Evolutionary conservation across 2,329 filamentous ascomycete genomes (phyloP).

Genomic region (Pseudodiploospora longispora): DNA sequence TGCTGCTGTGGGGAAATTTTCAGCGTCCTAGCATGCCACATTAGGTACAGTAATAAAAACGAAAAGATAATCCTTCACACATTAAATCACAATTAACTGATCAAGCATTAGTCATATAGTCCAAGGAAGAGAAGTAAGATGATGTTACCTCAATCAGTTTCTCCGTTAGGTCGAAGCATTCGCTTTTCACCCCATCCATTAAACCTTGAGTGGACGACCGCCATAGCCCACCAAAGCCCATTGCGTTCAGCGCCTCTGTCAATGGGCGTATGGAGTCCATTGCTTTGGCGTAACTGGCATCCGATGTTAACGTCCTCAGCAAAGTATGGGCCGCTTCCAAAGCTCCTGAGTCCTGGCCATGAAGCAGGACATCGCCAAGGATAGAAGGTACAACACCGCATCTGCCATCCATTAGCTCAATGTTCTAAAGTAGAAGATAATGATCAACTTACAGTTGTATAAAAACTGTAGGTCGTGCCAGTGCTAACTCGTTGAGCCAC

Average conservation of each 20-base stretch:
- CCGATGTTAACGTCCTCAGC: conserved; percentile 49
- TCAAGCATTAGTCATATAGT: too few relatives aligned
- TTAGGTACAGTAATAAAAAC: too few relatives aligned
- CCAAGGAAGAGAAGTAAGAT: too few relatives aligned
- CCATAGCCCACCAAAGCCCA: conserved; percentile 59
- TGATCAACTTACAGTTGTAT: conserved; percentile 44
- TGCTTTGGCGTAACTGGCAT: conserved; percentile 40
- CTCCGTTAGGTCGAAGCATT: conserved; percentile 48
- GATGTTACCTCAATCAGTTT: conserved; percentile 49
- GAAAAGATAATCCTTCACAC: too few relatives aligned
- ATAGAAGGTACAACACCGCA: conserved; percentile 49
- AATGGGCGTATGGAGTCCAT: conserved; percentile 41
- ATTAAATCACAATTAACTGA: too few relatives aligned
- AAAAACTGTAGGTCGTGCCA: conserved; percentile 46
- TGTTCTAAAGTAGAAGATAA: too few relatives aligned
- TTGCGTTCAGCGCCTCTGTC: conserved; percentile 46
- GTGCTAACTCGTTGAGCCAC: conserved; percentile 53
- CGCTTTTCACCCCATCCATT: conserved; percentile 40
- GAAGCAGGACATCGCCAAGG: conserved; percentile 53
- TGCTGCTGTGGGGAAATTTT: too few relatives aligned
- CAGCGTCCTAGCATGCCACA: too few relatives aligned
- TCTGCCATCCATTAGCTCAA: conserved; percentile 25
- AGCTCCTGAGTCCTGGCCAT: conserved; percentile 53
- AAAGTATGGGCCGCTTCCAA: conserved; percentile 53
- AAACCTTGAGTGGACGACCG: conserved; percentile 44